phyloP scores from a whole-genome alignment of 805 yeast genomes.

The Sungouiella blattae region DNA sequence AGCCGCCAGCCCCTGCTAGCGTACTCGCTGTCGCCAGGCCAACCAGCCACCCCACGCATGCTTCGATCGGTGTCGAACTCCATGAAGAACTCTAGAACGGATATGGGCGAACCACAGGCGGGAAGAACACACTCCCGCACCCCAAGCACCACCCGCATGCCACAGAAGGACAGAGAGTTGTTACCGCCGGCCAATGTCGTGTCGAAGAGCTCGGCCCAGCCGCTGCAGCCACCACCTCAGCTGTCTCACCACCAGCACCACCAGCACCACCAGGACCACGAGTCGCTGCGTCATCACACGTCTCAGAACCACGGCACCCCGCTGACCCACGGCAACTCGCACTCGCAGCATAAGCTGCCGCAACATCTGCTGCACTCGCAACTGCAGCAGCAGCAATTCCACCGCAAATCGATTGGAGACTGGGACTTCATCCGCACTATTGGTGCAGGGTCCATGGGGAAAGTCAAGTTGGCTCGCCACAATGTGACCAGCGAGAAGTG shows the following conservation, averaged over 20 bases:
- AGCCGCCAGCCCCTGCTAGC: background rate
- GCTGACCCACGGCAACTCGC: background rate
- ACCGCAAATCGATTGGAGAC: conserved; percentile 88
- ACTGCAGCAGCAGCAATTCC: conserved; percentile 48
- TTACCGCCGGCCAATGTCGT: conserved; percentile 12
- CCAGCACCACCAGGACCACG: conserved; percentile 1
- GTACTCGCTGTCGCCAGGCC: conserved; percentile 9
- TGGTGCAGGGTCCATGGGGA: conserved; percentile 99
- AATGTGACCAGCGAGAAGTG: conserved; percentile 77
- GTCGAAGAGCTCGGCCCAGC: conserved; percentile 1
- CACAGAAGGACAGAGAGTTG: conserved; percentile 7
- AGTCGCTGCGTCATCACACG: background rate
- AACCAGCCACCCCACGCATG: conserved; percentile 71
- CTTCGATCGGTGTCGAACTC: conserved; percentile 43
- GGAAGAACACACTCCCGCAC: background rate
- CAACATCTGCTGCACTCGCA: conserved; percentile 1
- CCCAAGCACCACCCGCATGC: conserved; percentile 2
- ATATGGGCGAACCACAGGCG: background rate
- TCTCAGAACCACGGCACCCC: background rate
- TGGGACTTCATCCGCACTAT: conserved; percentile 95
- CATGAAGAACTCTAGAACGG: conserved; percentile 1
- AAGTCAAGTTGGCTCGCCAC: conserved; percentile 90
- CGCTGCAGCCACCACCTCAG: background rate
- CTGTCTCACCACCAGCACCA: background rate
- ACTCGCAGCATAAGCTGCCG: background rate